These are phyloP conservation scores for Entomortierella lignicola DNA, from an alignment of 192 early-diverging fungal species.

Conservation along the genomic window DNA sequence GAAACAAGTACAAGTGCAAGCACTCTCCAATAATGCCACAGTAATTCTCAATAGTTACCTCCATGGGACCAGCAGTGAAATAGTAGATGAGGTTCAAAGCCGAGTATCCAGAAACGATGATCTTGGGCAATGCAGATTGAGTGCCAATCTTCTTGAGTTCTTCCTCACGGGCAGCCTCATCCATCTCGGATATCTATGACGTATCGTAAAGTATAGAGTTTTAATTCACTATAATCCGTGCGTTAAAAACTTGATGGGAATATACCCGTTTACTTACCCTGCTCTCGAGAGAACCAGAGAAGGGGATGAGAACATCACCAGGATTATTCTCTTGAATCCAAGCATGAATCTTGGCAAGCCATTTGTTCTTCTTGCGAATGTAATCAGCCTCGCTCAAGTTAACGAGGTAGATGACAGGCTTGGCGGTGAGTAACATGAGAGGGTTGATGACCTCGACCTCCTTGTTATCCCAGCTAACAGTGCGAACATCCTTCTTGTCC, in stretches of 20 bases:
- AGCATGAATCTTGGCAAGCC: slow-evolving; percentile 87
- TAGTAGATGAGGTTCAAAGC: slow-evolving; percentile 91
- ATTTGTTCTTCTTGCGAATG: slow-evolving; percentile 95
- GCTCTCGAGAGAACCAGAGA: slow-evolving; percentile 87
- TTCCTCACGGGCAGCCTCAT: slow-evolving; percentile 66
- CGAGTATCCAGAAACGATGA: slow-evolving; percentile 91
- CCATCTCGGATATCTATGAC: slow-evolving; percentile 46
- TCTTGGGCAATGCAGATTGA: slow-evolving; percentile 86
- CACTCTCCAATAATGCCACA: too few relatives aligned
- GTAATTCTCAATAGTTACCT: slow-evolving; percentile 74
- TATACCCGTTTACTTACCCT: slow-evolving; percentile 62
- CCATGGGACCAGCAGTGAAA: slow-evolving; percentile 92
- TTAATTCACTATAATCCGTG: too few relatives aligned
- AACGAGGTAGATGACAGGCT: slow-evolving; percentile 94
- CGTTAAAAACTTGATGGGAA: too few relatives aligned
- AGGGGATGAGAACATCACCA: slow-evolving; percentile 91
- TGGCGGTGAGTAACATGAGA: slow-evolving; percentile 90
- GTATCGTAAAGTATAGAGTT: too few relatives aligned
- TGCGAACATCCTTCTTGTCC: slow-evolving; percentile 87
- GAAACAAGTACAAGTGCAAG: too few relatives aligned
- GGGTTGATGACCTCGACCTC: slow-evolving; percentile 91
- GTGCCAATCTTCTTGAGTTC: slow-evolving; percentile 75
- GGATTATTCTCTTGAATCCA: slow-evolving; percentile 95
- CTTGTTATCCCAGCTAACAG: slow-evolving; percentile 91
- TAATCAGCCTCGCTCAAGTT: slow-evolving; percentile 94